Base-by-base conservation (phyloP, 345 rosid genomes). In the Pseudoturritis turrita region DNA sequence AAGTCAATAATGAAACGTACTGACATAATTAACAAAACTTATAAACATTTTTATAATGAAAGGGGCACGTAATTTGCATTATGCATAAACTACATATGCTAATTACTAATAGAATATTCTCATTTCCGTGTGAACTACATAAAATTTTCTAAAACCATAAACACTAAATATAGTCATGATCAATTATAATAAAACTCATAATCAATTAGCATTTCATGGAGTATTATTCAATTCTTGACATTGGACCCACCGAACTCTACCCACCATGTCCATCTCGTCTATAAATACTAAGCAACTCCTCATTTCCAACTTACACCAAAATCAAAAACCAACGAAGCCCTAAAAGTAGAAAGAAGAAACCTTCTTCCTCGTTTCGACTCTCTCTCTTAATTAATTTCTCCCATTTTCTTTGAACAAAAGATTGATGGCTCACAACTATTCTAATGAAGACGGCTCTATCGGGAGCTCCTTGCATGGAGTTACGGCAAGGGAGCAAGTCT, bases 381-480 rank as follows among this genome's bases (percentile, higher is more conserved):
- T 59, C 37, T 39, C 33, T 23, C 4, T 25, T 13, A n/a, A n/a
- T 33, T 33, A 9, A 35, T 60, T 25, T 45, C 62, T 51, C 47
- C n/a, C 53, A 22, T 43, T 68, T 52, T 44, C 40, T 61, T 35
- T 23, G 17, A 33, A 21, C 33, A 15, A 50, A 68, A 52, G 1
- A 69, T 31, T 55, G 73, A 86, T 88, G 92, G 84, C 51, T 50
- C 21, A 56, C 2, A 59, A 65, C 1, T 29, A 55, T 54, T 46
- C 65, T 21, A 49, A 70, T 26, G 84, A 83, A 43, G 88, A 7
- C 1, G 72, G 76, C 39, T 62, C 71, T 37, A 55, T 70, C 2
- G 93, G 89, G 0, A 79, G 81, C 77, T 89, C 92, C 52, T 79
- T 83, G 85, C 91, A 89, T 68, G 91, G 88, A 72, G 85, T 80